Base-by-base conservation (phyloP, 768 basidiomycete genomes). In the Cyathus striatus region DNA sequence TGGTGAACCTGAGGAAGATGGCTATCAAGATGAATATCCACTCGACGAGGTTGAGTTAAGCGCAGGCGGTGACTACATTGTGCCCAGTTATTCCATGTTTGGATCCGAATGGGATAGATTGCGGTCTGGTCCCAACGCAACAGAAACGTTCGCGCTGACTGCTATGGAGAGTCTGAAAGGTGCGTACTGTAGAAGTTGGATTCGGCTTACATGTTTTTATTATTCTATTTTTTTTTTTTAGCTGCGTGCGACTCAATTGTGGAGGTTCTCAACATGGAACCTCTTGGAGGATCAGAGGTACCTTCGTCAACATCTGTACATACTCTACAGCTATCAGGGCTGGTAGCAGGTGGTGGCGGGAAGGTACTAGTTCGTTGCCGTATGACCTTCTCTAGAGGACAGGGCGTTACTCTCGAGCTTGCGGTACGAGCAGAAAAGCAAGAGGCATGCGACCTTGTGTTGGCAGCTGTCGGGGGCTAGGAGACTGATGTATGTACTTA, bases 11-110 rank as follows among this genome's bases (percentile, higher is more conserved):
- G 96, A 99, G 64, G 91, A 89, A 50, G 94, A 96, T 42, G 96
- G 96, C n/a, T 99, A 98, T 62, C 90, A 93, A 58, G 96, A 98
- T 68, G 95, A 98, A 64, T 99, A 99, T 64, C 90, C 91, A 62
- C 70, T 97, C 33, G 96, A 99, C 62, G 96, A 98, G 48, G 79
- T 96, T 44, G 96, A 98, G 60, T 72, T 99, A 41, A 83, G 86
- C 46, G 94, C 90, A 9, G 88, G 86, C 23, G 84, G 86, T 2
- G 95, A 98, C 69, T 99, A 95, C 62, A 89, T 99, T 56, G 70
- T 94, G 30, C 95, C 96, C n/a, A 93, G 79, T 52, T 98, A 97
- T 55, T 82, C 81, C 9, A 88, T 89, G 18, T 98, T 98, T 66
- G 76, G 81, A 43, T 76, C 86, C 40, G 96, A 99, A 68, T 99